These are phyloP conservation scores for Globisporangium recalcitrans DNA, from an alignment of 352 stramenopile genomes.

Conservation along the genomic window DNA sequence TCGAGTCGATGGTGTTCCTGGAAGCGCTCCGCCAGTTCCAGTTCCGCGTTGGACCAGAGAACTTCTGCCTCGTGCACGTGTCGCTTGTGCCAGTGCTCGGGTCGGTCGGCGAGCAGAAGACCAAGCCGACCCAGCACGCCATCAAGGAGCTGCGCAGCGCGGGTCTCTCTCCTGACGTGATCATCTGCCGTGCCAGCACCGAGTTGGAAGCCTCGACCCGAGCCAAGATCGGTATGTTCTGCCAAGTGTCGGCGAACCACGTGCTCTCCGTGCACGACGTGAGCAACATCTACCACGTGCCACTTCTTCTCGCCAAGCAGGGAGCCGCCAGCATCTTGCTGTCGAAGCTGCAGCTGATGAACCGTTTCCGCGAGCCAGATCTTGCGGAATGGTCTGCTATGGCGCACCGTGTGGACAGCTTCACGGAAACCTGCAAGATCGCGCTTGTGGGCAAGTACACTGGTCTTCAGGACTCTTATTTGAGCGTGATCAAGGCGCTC, in stretches of 20 bases:
- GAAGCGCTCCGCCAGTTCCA: slow-evolving; percentile 99
- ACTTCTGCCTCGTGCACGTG: slow-evolving; percentile 99
- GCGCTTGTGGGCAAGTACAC: slow-evolving; percentile 99
- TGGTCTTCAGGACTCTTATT: slow-evolving; percentile 97
- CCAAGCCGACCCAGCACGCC: slow-evolving; percentile 99
- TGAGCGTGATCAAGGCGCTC: slow-evolving; percentile 97
- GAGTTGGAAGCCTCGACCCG: slow-evolving; percentile 92
- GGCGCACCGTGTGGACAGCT: slow-evolving; percentile 91
- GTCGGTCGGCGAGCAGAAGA: slow-evolving; percentile 99
- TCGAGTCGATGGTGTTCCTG: slow-evolving; percentile 99
- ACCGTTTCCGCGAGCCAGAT: slow-evolving; percentile 73
- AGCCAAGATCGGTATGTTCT: slow-evolving; percentile 98
- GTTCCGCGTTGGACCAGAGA: slow-evolving; percentile 95
- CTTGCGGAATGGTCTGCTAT: slow-evolving; percentile 87
- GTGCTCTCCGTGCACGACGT: slow-evolving; percentile 99
- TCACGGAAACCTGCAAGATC: slow-evolving; percentile 92
- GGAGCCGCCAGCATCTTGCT: slow-evolving; percentile 92
- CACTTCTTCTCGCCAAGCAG: slow-evolving; percentile 95
- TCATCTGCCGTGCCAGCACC: slow-evolving; percentile 94
- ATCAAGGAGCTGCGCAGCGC: slow-evolving; percentile 97
- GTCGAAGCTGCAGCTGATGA: slow-evolving; percentile 89
- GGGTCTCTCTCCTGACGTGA: slow-evolving; percentile 95
- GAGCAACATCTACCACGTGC: slow-evolving; percentile 99
- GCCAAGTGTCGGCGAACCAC: slow-evolving; percentile 92
- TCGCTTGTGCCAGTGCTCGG: slow-evolving; percentile 97